Percentiles rank a stretch among this genome's conserved stretches.
These are phyloP conservation scores for Chondrus crispus DNA, from an alignment of 23 red algal genomes.

Conservation along the genomic window DNA sequence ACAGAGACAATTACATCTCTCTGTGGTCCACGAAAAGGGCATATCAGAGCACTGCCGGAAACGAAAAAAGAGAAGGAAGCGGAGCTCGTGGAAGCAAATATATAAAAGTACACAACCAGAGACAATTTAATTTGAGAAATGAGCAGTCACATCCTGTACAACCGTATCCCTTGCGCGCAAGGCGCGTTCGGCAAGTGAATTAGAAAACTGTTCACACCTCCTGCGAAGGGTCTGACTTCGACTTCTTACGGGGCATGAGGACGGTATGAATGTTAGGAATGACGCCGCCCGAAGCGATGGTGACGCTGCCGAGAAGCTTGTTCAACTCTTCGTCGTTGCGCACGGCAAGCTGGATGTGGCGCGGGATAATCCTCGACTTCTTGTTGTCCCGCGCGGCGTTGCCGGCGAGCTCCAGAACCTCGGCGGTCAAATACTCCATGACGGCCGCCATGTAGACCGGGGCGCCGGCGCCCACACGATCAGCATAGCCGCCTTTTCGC, in stretches of 20 bases:
- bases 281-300: slow-evolving; percentile 97
- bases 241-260: slow-evolving; percentile 90
- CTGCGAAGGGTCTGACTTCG: slow-evolving; percentile 72
- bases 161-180: no score
- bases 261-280: slow-evolving; percentile 94
- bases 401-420: slow-evolving; percentile 98
- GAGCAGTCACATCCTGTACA: no score
- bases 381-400: slow-evolving; percentile 99
- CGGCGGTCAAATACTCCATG: slow-evolving; percentile 98
- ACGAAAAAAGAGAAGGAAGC: no score
- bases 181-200: no score
- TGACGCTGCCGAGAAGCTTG: slow-evolving; percentile 92
- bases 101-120: no score
- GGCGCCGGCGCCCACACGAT: slow-evolving; percentile 96
- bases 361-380: slow-evolving; percentile 98
- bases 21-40: no score
- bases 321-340: slow-evolving; percentile 99
- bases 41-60: no score
- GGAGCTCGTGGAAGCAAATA: no score
- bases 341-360: slow-evolving; percentile 98
- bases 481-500: slow-evolving; percentile 90
- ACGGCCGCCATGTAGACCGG: slow-evolving; percentile 99
- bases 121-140: no score
- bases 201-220: slow-evolving; percentile 41
- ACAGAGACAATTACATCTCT: no score